Base-by-base conservation (phyloP, 176 grass and related monocot species). In the Puccinellia tenuiflora region DNA sequence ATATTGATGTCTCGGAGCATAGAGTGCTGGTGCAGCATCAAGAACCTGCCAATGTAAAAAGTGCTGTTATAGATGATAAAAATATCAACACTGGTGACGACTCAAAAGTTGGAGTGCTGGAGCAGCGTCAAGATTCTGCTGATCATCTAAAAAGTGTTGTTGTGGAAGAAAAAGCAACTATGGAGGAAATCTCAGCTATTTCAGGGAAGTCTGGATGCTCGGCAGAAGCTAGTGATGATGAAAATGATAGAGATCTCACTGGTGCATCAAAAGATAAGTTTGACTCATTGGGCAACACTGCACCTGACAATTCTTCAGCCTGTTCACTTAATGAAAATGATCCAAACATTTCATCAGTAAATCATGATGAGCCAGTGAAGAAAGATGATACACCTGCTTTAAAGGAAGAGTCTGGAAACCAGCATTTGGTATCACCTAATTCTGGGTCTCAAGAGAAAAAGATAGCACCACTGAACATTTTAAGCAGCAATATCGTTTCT, bases 41-140 rank as follows among this genome's bases (percentile, higher is more conserved):
- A 86, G 66, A 64, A 82, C 81, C 54, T 72, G 53, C 18, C 37
- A 71, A 35, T 31, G 34, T 29, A 72, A 78, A 82, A 68, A 37
- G 35, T 84, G 59, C 25, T 84, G 76, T 18, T 24, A 65, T 60
- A 60, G 80, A 46, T 31, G 80, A 79, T 91, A 63, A 40, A 71
- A 62, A 73, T 21, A 76, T 54, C n/a, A 69, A 65, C 77, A 77
- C 25, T 10, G 68, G 54, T 78, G 83, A 85, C 61, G 73, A 69
- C 62, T 68, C 66, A 68, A 86, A 83, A 22, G 20, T 17, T 62
- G 69, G 7, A 60, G 60, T 68, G 59, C 59, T 70, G 9, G 89
- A 63, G 69, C 72, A 81, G 65, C 53, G 51, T 78, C 16, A 84
- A 91, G 72, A 54, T 87, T 87, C 63, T 77, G 70, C 30, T 81